Conservation (phyloP, 2,329 filamentous ascomycete species). For the Neopestalotiopsis rosae region DNA sequence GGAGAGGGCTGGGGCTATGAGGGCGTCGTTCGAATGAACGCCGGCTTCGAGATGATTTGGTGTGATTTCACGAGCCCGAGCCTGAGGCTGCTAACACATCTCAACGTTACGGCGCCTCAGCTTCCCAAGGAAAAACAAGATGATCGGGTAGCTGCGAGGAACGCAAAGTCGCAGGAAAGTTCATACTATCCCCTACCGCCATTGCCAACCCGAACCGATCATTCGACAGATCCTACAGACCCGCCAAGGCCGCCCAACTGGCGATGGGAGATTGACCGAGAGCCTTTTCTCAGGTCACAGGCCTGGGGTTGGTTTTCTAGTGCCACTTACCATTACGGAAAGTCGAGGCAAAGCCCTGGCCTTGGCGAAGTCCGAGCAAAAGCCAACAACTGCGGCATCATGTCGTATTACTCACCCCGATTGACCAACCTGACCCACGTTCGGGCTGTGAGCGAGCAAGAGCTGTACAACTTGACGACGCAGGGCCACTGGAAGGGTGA, state of each 20-base stretch:
- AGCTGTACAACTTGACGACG: slow-evolving; percentile 45
- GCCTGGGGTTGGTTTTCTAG: slow-evolving; percentile 51
- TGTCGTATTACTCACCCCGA: slow-evolving; percentile 50
- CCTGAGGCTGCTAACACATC: slow-evolving; percentile 45
- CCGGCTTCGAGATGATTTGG: slow-evolving; percentile 58
- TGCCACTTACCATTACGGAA: slow-evolving; percentile 48
- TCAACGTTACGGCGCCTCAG: slow-evolving; percentile 53
- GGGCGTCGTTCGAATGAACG: slow-evolving; percentile 56
- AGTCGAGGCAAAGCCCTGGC: slow-evolving; percentile 41
- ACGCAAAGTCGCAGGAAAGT: slow-evolving; percentile 20
- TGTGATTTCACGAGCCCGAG: slow-evolving; percentile 53
- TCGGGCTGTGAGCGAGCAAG: slow-evolving; percentile 39
- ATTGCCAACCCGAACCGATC: slow-evolving; percentile 40
- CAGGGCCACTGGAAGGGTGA: slow-evolving; percentile 44
- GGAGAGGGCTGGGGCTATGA: slow-evolving; percentile 54
- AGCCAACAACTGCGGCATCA: slow-evolving; percentile 46
- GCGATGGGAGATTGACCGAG: slow-evolving; percentile 33
- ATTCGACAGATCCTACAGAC: slow-evolving; percentile 38
- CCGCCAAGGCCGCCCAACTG: slow-evolving; percentile 44
- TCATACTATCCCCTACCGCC: slow-evolving; percentile 44
- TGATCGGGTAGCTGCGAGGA: slow-evolving; percentile 18
- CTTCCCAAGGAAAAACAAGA: slow-evolving; percentile 26
- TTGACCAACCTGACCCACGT: slow-evolving; percentile 37
- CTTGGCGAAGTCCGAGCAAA: slow-evolving; percentile 47
- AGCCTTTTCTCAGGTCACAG: slow-evolving; percentile 46